These are phyloP conservation scores for Exophiala calicioides DNA, from an alignment of 2,329 filamentous ascomycete species.

Conservation along the genomic window DNA sequence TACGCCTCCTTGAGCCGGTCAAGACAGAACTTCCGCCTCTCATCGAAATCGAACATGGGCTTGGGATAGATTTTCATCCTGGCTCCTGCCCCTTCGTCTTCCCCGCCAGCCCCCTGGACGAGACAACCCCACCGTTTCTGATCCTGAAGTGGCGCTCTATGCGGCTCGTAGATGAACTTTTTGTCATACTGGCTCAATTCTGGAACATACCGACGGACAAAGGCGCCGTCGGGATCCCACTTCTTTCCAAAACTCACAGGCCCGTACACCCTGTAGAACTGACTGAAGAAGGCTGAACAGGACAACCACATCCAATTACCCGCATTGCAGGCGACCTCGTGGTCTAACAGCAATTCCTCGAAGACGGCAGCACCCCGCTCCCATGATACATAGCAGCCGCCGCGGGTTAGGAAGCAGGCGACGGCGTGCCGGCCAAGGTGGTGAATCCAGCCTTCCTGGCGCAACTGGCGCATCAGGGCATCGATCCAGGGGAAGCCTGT, in stretches of 20 bases:
- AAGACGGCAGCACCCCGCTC: conserved; percentile 78
- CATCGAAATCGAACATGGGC: conserved; percentile 74
- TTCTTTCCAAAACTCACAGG: conserved; percentile 73
- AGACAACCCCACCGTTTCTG: conserved; percentile 68
- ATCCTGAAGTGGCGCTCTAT: conserved; percentile 69
- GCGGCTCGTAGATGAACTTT: conserved; percentile 78
- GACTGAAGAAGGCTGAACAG: conserved; percentile 73
- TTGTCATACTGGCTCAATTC: conserved; percentile 63
- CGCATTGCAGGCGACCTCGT: conserved; percentile 71
- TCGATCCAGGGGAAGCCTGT: conserved; percentile 83
- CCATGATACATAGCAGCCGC: conserved; percentile 77
- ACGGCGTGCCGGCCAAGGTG: conserved; percentile 76
- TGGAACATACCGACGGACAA: conserved; percentile 67
- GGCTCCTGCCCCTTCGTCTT: conserved; percentile 17
- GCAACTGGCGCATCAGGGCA: conserved; percentile 74
- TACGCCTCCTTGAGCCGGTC: conserved; percentile 72
- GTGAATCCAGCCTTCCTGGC: conserved; percentile 74
- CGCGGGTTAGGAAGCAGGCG: conserved; percentile 76
- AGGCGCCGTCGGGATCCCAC: conserved; percentile 69
- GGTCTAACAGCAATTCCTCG: conserved; percentile 73
- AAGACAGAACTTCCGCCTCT: conserved; percentile 64
- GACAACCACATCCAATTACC: conserved; percentile 74
- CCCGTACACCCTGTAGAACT: conserved; percentile 70
- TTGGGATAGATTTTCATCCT: conserved; percentile 61
- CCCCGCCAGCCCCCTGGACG: conserved; percentile 57